A percentile compares a stretch with the other conserved stretches of the same genome.
Evolutionary conservation across 805 yeast genomes (phyloP).

Genomic region (Tetrapisispora nanseiensis): DNA sequence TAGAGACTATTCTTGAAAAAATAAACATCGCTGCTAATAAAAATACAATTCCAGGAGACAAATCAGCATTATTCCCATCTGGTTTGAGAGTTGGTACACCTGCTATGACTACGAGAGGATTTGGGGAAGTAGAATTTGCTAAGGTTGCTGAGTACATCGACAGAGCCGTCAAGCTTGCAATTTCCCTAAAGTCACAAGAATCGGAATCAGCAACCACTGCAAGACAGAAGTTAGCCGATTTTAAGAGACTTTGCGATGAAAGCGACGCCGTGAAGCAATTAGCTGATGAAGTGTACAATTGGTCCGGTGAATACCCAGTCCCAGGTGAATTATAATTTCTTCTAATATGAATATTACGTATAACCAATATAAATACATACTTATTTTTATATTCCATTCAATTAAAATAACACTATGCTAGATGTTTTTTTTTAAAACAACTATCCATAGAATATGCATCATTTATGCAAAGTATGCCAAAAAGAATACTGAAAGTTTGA

Average conservation of each 20-base stretch:
- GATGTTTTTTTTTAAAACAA: no score
- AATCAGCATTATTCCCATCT: conserved; percentile 90
- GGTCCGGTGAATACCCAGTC: conserved; percentile 74
- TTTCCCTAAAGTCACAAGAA: conserved; percentile 43
- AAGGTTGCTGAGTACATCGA: conserved; percentile 74
- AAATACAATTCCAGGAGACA: conserved; percentile 94
- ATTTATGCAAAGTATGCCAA: no score
- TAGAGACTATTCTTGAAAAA: conserved; percentile 80
- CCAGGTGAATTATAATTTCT: conserved; percentile 57
- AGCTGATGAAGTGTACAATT: conserved; percentile 55
- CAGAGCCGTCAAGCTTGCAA: conserved; percentile 63
- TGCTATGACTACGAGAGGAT: conserved; percentile 96
- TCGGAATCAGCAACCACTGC: conserved; percentile 57
- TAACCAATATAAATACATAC: not conserved
- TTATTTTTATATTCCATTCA: not conserved
- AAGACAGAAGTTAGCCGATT: conserved; percentile 52
- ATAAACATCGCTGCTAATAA: conserved; percentile 92
- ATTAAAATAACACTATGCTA: no score
- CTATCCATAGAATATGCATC: no score
- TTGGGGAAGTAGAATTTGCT: conserved; percentile 66
- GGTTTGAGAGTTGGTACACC: conserved; percentile 97
- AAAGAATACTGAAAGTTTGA: no score
- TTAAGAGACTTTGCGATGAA: conserved; percentile 61
- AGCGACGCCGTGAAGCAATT: conserved; percentile 50
- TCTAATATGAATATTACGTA: not conserved